phyloP scores from a whole-genome alignment of 352 stramenopile species.

The Globisporangium lucens region DNA sequence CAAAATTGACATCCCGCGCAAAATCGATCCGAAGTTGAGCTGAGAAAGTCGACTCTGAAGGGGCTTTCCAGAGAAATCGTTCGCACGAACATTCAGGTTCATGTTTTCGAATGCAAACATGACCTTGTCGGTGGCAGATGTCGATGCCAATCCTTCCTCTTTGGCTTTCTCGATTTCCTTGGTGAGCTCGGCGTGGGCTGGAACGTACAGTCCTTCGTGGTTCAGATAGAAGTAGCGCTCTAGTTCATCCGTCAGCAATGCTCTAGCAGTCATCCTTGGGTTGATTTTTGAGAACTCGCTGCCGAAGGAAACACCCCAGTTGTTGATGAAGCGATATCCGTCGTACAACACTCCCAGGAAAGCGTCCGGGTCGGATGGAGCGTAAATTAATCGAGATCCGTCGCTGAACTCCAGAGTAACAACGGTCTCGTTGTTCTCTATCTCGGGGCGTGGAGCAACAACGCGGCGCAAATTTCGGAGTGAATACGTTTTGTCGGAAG shows the following conservation, averaged over 20 bases:
- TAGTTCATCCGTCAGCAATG: slow-evolving; percentile 45
- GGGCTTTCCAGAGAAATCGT: slow-evolving; percentile 50
- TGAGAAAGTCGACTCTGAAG: slow-evolving; percentile 50
- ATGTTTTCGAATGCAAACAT: slow-evolving; percentile 73
- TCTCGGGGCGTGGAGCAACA: slow-evolving; percentile 30
- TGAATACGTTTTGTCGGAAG: slow-evolving; percentile 53
- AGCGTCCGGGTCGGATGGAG: slow-evolving; percentile 48
- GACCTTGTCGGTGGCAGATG: slow-evolving; percentile 52
- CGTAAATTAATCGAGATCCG: slow-evolving; percentile 56
- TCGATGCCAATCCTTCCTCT: slow-evolving; percentile 32
- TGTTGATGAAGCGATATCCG: slow-evolving; percentile 58
- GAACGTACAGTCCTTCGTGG: slow-evolving; percentile 61
- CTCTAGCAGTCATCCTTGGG: slow-evolving; percentile 46
- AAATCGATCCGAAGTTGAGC: slow-evolving; percentile 48
- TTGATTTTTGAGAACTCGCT: slow-evolving; percentile 72
- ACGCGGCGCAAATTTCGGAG: slow-evolving; percentile 55
- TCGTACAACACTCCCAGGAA: slow-evolving; percentile 71
- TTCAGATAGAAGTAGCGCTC: slow-evolving; percentile 57
- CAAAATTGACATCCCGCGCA: slow-evolving; percentile 57
- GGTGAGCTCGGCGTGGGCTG: slow-evolving; percentile 42
- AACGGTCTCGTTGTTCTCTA: slow-evolving; percentile 31
- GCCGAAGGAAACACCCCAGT: slow-evolving; percentile 55
- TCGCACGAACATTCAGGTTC: slow-evolving; percentile 63
- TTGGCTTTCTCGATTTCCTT: slow-evolving; percentile 66
- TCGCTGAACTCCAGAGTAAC: slow-evolving; percentile 70